Conservation (phyloP, 805 yeast genomes). For the Candida argentea region DNA sequence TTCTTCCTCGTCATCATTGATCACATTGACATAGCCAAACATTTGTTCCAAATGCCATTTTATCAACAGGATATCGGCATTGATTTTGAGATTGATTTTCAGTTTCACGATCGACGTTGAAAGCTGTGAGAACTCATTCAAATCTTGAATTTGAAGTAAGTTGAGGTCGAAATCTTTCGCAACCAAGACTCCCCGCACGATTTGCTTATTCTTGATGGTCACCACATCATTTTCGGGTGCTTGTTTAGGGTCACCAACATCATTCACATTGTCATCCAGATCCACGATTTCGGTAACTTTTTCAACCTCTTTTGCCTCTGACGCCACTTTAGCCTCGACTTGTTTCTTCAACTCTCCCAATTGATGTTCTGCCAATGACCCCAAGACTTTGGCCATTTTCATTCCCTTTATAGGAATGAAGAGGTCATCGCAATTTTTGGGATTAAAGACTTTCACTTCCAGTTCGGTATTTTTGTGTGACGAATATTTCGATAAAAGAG, state of each 20-base stretch:
- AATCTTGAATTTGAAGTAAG: slow-evolving; percentile 73
- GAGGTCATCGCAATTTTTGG: slow-evolving; percentile 79
- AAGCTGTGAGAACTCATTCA: slow-evolving; percentile 79
- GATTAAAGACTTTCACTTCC: slow-evolving; percentile 86
- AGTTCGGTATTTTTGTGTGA: slow-evolving; percentile 74
- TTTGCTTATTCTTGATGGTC: slow-evolving; percentile 13
- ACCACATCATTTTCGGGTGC: slow-evolving; percentile 2
- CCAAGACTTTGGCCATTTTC: slow-evolving; percentile 68
- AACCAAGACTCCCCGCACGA: slow-evolving; percentile 74
- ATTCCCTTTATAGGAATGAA: slow-evolving; percentile 70
- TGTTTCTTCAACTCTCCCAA: slow-evolving; percentile 32
- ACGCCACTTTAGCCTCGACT: slow-evolving; percentile 45
- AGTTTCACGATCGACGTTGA: slow-evolving; percentile 81
- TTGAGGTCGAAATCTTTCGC: slow-evolving; percentile 86
- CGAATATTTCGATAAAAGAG: slow-evolving; percentile 77
- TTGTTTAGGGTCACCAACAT: slow-evolving; percentile 1
- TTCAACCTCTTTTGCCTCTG: slow-evolving; percentile 22
- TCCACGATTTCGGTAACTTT: slow-evolving; percentile 16
- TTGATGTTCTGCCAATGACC: slow-evolving; percentile 40
- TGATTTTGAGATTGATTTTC: slow-evolving; percentile 65
- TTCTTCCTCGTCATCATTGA: slow-evolving; percentile 41
- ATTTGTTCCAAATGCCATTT: slow-evolving; percentile 88
- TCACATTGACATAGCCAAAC: slow-evolving; percentile 76
- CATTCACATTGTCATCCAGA: slow-evolving; percentile 5
- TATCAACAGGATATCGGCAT: slow-evolving; percentile 72